A percentile compares a stretch with the other conserved stretches of the same genome.
Evolutionary conservation across 2,329 filamentous ascomycete species (phyloP).

Genomic region (Pseudogymnoascus sp.): DNA sequence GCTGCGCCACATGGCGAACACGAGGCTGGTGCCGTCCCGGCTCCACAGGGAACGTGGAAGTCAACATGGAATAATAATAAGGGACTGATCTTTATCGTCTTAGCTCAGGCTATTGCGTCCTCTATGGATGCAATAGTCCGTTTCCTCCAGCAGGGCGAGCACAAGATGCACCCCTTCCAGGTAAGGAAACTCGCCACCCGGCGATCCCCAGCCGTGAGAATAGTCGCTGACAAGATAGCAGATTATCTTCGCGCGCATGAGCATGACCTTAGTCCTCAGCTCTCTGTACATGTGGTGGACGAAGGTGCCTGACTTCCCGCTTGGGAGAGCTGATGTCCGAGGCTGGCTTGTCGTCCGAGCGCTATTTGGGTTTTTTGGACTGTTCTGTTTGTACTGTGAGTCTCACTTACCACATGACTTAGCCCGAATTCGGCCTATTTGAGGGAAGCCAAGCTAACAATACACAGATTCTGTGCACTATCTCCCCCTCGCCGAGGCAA

Average conservation of each 20-base stretch:
- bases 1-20: neutral
- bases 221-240: conserved; percentile 22
- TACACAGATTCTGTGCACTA: conserved; percentile 47
- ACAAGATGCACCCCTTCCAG: conserved; percentile 74
- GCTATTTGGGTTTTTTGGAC: conserved; percentile 65
- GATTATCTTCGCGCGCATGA: conserved; percentile 28
- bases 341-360: conserved; percentile 62
- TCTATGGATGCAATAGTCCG: conserved; percentile 80
- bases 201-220: neutral
- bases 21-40: neutral
- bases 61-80: conserved; percentile 59
- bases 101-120: conserved; percentile 71
- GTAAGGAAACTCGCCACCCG: conserved; percentile 38
- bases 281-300: conserved; percentile 65
- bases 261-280: conserved; percentile 24
- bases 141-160: conserved; percentile 63
- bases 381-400: conserved; percentile 50
- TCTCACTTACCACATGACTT: neutral
- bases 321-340: conserved; percentile 61
- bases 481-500: conserved; percentile 78
- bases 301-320: conserved; percentile 60
- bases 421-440: neutral
- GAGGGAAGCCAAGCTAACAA: neutral
- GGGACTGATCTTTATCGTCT: conserved; percentile 63
- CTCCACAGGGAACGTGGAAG: conserved; percentile 10